phyloP scores from a whole-genome alignment of 768 basidiomycete species.

The Pleurotus tuoliensis region DNA sequence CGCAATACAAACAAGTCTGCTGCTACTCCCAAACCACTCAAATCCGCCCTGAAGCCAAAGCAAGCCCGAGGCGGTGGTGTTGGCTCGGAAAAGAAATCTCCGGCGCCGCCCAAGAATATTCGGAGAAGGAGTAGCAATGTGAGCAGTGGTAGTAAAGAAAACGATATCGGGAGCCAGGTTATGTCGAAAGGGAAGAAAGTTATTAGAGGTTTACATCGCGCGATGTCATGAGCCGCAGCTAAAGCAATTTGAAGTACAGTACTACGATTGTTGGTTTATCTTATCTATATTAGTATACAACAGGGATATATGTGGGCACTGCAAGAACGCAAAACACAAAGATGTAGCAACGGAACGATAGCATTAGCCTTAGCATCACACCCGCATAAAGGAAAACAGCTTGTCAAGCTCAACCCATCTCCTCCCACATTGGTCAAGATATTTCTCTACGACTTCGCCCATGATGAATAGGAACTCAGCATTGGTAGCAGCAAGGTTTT shows the following conservation, averaged over 20 bases:
- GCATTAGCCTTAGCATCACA: constrained; percentile 22
- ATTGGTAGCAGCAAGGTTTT: constrained; percentile 48
- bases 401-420: constrained; percentile 81
- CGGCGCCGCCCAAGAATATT: background rate
- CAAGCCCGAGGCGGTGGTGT: background rate
- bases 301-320: no score
- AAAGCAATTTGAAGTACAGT: no score
- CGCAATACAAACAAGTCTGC: background rate
- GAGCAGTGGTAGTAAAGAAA: background rate
- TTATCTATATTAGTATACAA: no score
- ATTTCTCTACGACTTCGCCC: constrained; percentile 60
- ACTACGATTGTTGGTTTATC: no score
- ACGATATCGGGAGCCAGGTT: background rate
- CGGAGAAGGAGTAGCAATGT: background rate
- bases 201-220: constrained; percentile 1
- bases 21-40: background rate
- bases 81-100: background rate
- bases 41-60: background rate
- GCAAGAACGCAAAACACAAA: no score
- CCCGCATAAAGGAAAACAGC: constrained; percentile 81
- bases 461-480: constrained; percentile 46
- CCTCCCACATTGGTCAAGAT: constrained; percentile 84
- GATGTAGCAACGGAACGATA: no score
- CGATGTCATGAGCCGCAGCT: background rate
- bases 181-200: constrained; percentile 4